Evolutionary conservation across 352 stramenopile genomes (phyloP).

Genomic region (Elongisporangium undulatum): DNA sequence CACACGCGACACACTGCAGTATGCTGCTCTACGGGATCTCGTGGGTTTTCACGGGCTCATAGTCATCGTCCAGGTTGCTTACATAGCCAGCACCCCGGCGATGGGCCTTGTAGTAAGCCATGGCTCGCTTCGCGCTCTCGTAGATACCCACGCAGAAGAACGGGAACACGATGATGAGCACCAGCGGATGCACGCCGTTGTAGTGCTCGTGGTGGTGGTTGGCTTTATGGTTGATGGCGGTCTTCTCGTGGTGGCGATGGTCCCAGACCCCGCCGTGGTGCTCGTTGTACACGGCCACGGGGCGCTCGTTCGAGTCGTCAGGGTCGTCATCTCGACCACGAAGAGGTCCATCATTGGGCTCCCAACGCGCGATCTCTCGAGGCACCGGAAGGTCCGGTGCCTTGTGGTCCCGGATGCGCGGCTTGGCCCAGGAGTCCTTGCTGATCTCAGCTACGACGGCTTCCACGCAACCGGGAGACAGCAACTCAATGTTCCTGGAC

Average conservation of each 20-base stretch:
- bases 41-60: not conserved
- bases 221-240: not conserved
- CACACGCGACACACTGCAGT: not conserved
- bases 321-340: not conserved
- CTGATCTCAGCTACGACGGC: conserved; percentile 26
- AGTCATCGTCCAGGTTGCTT: not conserved
- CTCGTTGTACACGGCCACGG: conserved; percentile 28
- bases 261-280: conserved; percentile 12
- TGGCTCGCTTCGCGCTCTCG: conserved; percentile 29
- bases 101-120: conserved; percentile 18
- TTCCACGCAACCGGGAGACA: conserved; percentile 44
- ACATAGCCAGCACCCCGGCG: not conserved
- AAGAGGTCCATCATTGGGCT: not conserved
- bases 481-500: conserved; percentile 39
- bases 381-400: conserved; percentile 3
- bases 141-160: conserved; percentile 65
- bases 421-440: not conserved
- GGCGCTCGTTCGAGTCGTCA: conserved; percentile 6
- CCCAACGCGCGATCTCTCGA: conserved; percentile 1
- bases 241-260: conserved; percentile 8
- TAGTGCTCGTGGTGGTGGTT: conserved; percentile 9
- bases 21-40: not conserved
- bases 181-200: conserved; percentile 19
- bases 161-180: conserved; percentile 51
- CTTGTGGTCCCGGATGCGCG: not conserved